These are phyloP conservation scores for Phylloporus scabripes DNA, from an alignment of 768 basidiomycete species.

Conservation along the genomic window DNA sequence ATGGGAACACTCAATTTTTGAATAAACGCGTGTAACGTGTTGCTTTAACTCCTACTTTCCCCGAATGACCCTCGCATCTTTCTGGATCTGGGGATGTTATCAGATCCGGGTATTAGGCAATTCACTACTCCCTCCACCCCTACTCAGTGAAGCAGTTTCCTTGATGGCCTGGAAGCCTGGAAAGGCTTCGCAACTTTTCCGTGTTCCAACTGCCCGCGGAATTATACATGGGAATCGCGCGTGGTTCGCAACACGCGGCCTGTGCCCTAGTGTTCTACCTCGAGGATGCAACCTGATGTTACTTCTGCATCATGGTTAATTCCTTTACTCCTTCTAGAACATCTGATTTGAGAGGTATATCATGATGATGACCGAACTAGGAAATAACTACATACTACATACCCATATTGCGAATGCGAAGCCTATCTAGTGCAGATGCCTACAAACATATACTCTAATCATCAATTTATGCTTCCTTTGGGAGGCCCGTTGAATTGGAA, in stretches of 20 bases:
- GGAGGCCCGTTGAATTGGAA: conserved; percentile 3
- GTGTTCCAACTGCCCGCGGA: conserved; percentile 21
- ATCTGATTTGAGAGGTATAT: neutral
- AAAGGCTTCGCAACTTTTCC: conserved; percentile 15
- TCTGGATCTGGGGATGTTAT: too few relatives aligned
- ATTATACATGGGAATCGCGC: conserved; percentile 14
- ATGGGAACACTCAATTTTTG: conserved; percentile 2
- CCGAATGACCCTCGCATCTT: too few relatives aligned
- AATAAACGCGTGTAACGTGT: conserved; percentile 11
- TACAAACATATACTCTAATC: conserved; percentile 1
- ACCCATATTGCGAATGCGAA: neutral
- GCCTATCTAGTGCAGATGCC: conserved; percentile 12
- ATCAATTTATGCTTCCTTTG: conserved; percentile 15
- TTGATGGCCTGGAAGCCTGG: conserved; percentile 4
- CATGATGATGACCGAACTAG: neutral
- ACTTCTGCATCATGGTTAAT: neutral
- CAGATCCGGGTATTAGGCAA: neutral
- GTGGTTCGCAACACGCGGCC: conserved; percentile 10
- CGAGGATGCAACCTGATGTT: conserved; percentile 2
- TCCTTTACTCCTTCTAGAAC: neutral
- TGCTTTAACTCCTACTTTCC: neutral
- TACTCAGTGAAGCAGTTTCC: conserved; percentile 3
- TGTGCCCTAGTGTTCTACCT: conserved; percentile 3
- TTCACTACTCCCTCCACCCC: neutral
- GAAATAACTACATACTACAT: conserved; percentile 1